Conservation (phyloP, 2,329 filamentous ascomycete genomes). For the Fusarium lateritium region DNA sequence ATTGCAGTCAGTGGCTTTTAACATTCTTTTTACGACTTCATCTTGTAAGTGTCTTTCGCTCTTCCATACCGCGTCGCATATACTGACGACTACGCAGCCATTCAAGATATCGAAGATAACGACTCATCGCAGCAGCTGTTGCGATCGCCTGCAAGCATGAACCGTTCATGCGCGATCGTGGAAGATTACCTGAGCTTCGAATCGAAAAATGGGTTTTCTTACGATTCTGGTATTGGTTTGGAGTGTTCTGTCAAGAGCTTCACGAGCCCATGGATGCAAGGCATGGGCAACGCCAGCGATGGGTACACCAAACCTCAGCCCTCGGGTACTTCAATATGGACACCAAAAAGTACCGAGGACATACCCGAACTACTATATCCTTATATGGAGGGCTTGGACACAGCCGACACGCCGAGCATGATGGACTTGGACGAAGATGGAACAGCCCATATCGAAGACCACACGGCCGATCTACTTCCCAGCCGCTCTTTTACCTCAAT, state of each 20-base stretch:
- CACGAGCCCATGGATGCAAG: slow-evolving; percentile 30
- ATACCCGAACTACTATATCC: not conserved
- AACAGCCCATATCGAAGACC: not conserved
- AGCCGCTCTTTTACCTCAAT: not conserved
- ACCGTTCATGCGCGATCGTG: slow-evolving; percentile 35
- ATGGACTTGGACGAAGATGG: not conserved
- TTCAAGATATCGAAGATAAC: slow-evolving; percentile 39
- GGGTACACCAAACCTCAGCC: slow-evolving; percentile 17
- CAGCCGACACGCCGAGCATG: not conserved
- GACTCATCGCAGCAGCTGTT: slow-evolving; percentile 9
- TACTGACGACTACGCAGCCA: slow-evolving; percentile 27
- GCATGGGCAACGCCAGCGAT: slow-evolving; percentile 34
- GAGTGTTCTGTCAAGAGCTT: slow-evolving; percentile 11
- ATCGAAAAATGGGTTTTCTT: slow-evolving; percentile 23
- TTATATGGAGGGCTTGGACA: not conserved
- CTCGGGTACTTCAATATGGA: not conserved
- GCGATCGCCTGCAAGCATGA: slow-evolving; percentile 21
- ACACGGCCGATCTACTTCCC: not conserved
- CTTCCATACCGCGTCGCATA: too few relatives aligned
- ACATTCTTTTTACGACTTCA: slow-evolving; percentile 31
- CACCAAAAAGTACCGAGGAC: not conserved
- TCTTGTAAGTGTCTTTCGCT: slow-evolving; percentile 27
- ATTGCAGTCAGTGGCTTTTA: slow-evolving; percentile 45
- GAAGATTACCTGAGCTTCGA: slow-evolving; percentile 41
- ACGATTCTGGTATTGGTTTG: slow-evolving; percentile 45